A percentile compares a stretch with the other conserved stretches of the same genome.
These are phyloP conservation scores for Crepidotus variabilis DNA, from an alignment of 768 basidiomycete species.

Conservation along the genomic window DNA sequence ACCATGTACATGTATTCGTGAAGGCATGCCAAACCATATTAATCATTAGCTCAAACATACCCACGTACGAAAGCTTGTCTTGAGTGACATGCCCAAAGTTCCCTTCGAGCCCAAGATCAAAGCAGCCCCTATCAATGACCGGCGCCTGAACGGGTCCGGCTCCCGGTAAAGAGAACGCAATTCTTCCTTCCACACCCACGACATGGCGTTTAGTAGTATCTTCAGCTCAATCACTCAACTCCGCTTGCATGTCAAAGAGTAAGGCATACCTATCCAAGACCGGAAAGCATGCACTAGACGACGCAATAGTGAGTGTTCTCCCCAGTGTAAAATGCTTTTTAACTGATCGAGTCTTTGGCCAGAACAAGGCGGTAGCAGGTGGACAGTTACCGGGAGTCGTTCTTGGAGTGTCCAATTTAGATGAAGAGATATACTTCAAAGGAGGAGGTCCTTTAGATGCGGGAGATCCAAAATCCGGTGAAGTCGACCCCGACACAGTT, in stretches of 20 bases:
- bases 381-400: conserved; percentile 19
- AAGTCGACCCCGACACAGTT: conserved; percentile 26
- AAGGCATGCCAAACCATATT: no score
- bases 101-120: no score
- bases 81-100: no score
- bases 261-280: conserved; percentile 11
- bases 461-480: conserved; percentile 22
- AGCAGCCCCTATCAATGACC: no score
- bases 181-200: no score
- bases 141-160: no score
- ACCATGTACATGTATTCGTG: no score
- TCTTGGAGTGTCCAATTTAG: conserved; percentile 20
- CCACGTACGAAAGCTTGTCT: no score
- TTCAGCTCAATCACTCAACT: background rate
- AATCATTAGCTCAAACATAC: no score
- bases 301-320: conserved; percentile 13
- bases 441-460: conserved; percentile 21
- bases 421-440: conserved; percentile 27
- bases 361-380: conserved; percentile 9
- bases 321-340: background rate
- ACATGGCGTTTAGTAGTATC: no score
- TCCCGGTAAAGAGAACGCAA: no score
- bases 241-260: background rate
- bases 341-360: background rate
- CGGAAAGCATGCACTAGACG: conserved; percentile 13